Conservation (phyloP, 169 alveolate species). For the Cryptosporidium parvum region DNA sequence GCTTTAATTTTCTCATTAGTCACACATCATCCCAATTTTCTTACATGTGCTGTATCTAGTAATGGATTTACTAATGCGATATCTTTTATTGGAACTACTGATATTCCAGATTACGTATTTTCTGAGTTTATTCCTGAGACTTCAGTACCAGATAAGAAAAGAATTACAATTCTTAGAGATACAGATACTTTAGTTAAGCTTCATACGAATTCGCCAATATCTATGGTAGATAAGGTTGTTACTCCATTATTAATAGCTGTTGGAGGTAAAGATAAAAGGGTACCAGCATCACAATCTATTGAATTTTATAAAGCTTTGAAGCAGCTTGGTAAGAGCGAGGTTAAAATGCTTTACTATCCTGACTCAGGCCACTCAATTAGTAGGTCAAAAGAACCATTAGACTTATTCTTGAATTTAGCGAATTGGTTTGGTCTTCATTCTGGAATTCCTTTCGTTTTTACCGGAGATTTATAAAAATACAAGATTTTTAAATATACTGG, state of each 20-base stretch:
- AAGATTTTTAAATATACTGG: background rate
- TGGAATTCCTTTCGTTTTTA: conserved; percentile 35
- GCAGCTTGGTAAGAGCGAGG: conserved; percentile 35
- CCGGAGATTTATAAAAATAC: background rate
- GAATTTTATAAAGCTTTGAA: conserved; percentile 57
- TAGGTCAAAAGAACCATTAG: background rate
- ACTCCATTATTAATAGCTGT: conserved; percentile 57
- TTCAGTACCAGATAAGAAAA: background rate
- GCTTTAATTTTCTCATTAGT: background rate
- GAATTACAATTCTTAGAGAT: conserved; percentile 16
- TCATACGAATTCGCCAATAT: conserved; percentile 31
- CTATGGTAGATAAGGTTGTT: conserved; percentile 35
- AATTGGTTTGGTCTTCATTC: conserved; percentile 52
- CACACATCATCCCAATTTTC: conserved; percentile 1
- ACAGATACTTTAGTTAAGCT: conserved; percentile 14
- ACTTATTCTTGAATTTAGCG: conserved; percentile 21
- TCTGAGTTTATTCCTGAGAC: conserved; percentile 27
- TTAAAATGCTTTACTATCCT: conserved; percentile 47
- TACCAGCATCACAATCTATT: conserved; percentile 58
- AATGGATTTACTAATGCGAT: conserved; percentile 56
- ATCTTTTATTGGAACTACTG: conserved; percentile 34
- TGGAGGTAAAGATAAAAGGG: conserved; percentile 47
- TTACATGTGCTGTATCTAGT: conserved; percentile 19
- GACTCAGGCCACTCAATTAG: conserved; percentile 21
- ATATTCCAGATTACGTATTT: conserved; percentile 56